These are phyloP conservation scores for Priceomyces medius DNA, from an alignment of 805 yeast genomes.

Conservation along the genomic window DNA sequence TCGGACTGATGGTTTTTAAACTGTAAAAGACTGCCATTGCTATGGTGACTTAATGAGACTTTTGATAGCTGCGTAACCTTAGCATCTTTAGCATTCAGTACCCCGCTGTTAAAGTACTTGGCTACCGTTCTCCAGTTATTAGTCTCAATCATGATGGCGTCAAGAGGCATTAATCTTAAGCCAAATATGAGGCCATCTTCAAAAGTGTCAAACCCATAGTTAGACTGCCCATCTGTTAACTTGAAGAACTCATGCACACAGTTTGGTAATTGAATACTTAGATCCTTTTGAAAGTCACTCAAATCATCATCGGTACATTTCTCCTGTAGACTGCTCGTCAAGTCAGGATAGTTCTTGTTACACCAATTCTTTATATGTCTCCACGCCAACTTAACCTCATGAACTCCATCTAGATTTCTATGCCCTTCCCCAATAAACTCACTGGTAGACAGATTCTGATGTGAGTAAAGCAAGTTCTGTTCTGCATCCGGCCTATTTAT, in stretches of 20 bases:
- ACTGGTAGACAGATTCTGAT: slow-evolving; percentile 25
- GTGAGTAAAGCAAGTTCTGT: slow-evolving; percentile 26
- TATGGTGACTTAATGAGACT: slow-evolving; percentile 19
- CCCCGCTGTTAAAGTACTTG: slow-evolving; percentile 30
- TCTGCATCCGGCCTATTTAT: slow-evolving; percentile 42
- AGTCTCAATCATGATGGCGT: slow-evolving; percentile 77
- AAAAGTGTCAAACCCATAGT: slow-evolving; percentile 66
- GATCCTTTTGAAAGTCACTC: slow-evolving; percentile 78
- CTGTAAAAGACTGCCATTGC: slow-evolving; percentile 7
- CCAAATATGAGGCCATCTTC: slow-evolving; percentile 76
- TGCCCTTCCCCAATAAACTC: slow-evolving; percentile 26
- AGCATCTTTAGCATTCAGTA: slow-evolving; percentile 19
- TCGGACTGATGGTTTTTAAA: slow-evolving; percentile 10
- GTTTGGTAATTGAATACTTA: slow-evolving; percentile 70
- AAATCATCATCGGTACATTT: slow-evolving; percentile 82
- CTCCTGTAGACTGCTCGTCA: slow-evolving; percentile 71
- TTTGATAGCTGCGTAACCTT: slow-evolving; percentile 21
- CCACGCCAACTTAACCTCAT: slow-evolving; percentile 81
- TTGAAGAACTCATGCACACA: slow-evolving; percentile 78
- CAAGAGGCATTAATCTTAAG: slow-evolving; percentile 73
- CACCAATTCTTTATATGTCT: slow-evolving; percentile 86
- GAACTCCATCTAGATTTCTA: slow-evolving; percentile 57
- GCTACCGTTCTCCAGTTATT: slow-evolving; percentile 82
- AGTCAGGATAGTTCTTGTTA: slow-evolving; percentile 72
- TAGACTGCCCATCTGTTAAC: slow-evolving; percentile 84